Evolutionary conservation across 2,329 filamentous ascomycete genomes (phyloP).

Genomic region (Fonsecaea multimorphosa): DNA sequence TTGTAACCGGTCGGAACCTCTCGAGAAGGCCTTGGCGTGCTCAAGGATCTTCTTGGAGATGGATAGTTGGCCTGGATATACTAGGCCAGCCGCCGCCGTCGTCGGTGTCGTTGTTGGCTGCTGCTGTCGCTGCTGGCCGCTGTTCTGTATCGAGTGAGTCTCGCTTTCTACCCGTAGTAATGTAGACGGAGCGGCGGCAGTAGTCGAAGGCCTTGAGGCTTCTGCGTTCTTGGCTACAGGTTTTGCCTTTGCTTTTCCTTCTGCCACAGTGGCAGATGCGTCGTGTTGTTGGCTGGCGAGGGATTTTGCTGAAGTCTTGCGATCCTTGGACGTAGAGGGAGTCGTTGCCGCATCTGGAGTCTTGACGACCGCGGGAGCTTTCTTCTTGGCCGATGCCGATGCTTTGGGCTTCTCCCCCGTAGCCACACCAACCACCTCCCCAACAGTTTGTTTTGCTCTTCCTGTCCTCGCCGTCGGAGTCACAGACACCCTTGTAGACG

Average conservation of each 20-base stretch:
- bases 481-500: neutral
- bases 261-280: neutral
- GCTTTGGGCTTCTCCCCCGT: neutral
- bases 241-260: neutral
- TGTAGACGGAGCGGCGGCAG: too few species aligned
- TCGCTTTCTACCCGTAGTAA: neutral
- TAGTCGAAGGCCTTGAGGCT: neutral
- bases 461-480: neutral
- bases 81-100: neutral
- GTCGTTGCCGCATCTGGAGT: neutral
- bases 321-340: neutral
- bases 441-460: neutral
- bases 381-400: neutral
- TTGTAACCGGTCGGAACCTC: constrained; percentile 19
- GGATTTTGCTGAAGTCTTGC: neutral
- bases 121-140: neutral
- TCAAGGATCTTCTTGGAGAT: constrained; percentile 29
- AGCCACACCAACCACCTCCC: neutral
- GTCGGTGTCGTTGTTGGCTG: neutral
- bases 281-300: neutral
- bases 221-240: constrained; percentile 17
- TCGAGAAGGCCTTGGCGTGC: constrained; percentile 26
- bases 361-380: neutral
- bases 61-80: neutral
- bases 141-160: neutral